These are phyloP conservation scores for Linum lewisii DNA, from an alignment of 345 rosid genomes.

Conservation along the genomic window DNA sequence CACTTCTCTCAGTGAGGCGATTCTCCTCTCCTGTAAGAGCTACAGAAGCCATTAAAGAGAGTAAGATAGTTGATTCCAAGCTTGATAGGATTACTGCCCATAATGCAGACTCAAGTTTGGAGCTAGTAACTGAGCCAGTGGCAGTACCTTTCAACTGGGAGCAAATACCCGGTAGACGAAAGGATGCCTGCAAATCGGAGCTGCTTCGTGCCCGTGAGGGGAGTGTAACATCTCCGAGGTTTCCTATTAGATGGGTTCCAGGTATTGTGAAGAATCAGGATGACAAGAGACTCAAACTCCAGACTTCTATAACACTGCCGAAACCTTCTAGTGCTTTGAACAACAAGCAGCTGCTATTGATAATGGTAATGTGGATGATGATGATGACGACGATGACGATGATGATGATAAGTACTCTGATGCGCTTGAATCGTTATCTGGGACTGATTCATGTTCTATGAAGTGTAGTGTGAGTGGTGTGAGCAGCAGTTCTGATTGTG, in stretches of 20 bases:
- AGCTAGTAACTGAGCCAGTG: slow-evolving; percentile 59
- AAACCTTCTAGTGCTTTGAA: slow-evolving; percentile 17
- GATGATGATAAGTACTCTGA: slow-evolving; percentile 51
- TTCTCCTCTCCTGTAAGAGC: slow-evolving; percentile 26
- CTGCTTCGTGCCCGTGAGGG: too few species aligned
- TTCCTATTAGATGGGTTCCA: slow-evolving; percentile 29
- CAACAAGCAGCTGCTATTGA: slow-evolving; percentile 16
- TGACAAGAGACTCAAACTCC: slow-evolving; percentile 19
- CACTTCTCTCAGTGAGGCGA: slow-evolving; percentile 78
- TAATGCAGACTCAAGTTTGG: slow-evolving; percentile 28
- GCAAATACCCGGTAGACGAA: slow-evolving; percentile 66
- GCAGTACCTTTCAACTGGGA: slow-evolving; percentile 93
- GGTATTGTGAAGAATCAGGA: slow-evolving; percentile 21
- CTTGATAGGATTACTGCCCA: slow-evolving; percentile 20
- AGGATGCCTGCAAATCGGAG: slow-evolving; percentile 20
- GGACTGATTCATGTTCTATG: slow-evolving; percentile 43
- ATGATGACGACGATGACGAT: slow-evolving; percentile 13
- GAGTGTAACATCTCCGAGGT: slow-evolving; percentile 25
- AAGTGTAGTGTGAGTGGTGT: slow-evolving; percentile 47
- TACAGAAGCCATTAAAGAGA: slow-evolving; percentile 21
- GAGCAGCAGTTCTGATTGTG: slow-evolving; percentile 41
- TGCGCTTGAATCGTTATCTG: slow-evolving; percentile 54
- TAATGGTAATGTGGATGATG: slow-evolving; percentile 25
- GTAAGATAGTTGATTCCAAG: slow-evolving; percentile 17
- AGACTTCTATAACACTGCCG: neutral